Evolutionary conservation across 208 protist species (phyloP), one percentile per base, ranked within the genome.

Genomic region (Leishmania arabica): DNA sequence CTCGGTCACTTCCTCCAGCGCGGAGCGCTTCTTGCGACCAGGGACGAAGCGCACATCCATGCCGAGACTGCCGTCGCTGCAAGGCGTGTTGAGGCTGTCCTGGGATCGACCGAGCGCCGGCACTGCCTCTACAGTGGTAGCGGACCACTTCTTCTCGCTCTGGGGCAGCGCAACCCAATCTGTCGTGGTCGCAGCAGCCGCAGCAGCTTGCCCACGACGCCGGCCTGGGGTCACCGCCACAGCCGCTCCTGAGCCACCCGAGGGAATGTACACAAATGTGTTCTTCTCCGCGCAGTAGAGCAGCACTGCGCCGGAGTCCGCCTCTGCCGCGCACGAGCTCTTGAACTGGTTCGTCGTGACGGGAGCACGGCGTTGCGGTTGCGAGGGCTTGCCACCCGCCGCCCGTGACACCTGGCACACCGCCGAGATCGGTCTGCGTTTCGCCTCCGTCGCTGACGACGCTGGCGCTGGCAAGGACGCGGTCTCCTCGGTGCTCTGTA

Each of bases 321-420:
- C 83, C 45, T 82, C 85, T 24, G 87, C 83, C 21, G 79, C 81
- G 83, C 90, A 93, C 11, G 86, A 89, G 65, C 88, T 90, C 62
- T 87, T 85, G 72, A 93, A 93, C 27, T 90, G 77, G 84, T 93
- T 93, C 45, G 65, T 78, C 76, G 87, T 86, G 56, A 93, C 72
- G 27, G 88, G 88, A 11, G 76, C 69, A 27, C 84, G 87, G 49
- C 79, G 81, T 15, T 53, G 65, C 54, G 75, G n/a, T 27, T 60
- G 37, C n/a, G 34, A 58, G 2, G 70, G 51, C 47, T 60, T 78
- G 60, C 49, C 76, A 24, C 54, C 79, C 0, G 74, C 79, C 9
- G 19, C 74, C 40, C 73, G 74, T 34, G 75, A 80, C 34, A 83
- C 75, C 54, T 79, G 76, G 53, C 79, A 81, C 49, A 84, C 72